Evolutionary conservation across 208 protist species (phyloP).

Genomic region (Wallacemonas sp.): DNA sequence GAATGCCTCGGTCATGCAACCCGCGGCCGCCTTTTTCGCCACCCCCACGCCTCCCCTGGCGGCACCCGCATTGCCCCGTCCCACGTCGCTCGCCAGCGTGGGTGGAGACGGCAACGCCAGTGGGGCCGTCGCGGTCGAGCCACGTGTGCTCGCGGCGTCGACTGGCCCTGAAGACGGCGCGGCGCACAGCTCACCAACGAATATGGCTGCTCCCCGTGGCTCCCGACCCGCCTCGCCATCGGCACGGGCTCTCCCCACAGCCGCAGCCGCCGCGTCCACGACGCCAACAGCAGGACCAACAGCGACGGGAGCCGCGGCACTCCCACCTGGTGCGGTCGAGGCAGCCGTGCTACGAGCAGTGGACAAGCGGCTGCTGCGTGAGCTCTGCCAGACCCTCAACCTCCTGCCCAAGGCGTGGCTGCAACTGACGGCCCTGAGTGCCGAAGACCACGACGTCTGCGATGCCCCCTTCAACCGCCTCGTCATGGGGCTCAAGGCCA

Average conservation of each 20-base stretch:
- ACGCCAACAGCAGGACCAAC: no score
- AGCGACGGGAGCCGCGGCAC: no score
- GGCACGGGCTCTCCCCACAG: no score
- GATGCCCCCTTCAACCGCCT: conserved; percentile 60
- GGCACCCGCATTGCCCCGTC: conserved; percentile 6
- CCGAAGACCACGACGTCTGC: conserved; percentile 53
- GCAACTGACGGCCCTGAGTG: conserved; percentile 45
- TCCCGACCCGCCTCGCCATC: no score
- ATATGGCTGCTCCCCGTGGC: no score
- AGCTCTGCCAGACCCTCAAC: conserved; percentile 66
- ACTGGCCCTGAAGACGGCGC: not conserved
- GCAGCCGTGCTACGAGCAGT: conserved; percentile 37
- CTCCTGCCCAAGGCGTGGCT: conserved; percentile 61
- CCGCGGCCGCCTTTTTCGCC: conserved; percentile 31
- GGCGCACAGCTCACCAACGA: no score
- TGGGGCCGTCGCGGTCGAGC: no score
- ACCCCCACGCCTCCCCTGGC: conserved; percentile 17
- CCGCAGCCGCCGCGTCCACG: no score
- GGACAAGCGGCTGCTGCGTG: conserved; percentile 61
- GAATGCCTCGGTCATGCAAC: conserved; percentile 49
- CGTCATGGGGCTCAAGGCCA: conserved; percentile 57
- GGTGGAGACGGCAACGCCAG: no score
- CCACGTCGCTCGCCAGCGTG: conserved; percentile 1
- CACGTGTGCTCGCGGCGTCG: conserved; percentile 8
- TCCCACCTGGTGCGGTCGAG: not conserved